Evolutionary conservation across 148 eudicot species (phyloP).

Genomic region (Suaeda aralocaspica): DNA sequence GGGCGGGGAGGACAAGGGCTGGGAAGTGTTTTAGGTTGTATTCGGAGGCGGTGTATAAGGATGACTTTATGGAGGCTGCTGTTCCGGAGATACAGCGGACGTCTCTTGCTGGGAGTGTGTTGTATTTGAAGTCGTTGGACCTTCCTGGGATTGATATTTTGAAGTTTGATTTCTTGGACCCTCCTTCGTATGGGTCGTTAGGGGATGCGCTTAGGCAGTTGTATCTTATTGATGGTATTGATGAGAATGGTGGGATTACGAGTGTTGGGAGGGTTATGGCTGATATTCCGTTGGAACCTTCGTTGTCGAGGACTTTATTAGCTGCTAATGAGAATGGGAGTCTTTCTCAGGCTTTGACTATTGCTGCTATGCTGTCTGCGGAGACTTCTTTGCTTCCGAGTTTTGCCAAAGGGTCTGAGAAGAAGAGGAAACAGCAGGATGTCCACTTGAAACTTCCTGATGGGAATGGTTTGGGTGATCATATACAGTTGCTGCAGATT

Average conservation of each 20-base stretch:
- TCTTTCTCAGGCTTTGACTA: conserved; percentile 86
- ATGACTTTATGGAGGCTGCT: conserved; percentile 85
- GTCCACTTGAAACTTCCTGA: conserved; percentile 65
- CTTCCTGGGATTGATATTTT: conserved; percentile 94
- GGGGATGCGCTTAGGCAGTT: conserved; percentile 92
- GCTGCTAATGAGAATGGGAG: conserved; percentile 85
- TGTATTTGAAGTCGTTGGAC: conserved; percentile 84
- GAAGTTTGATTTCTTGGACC: conserved; percentile 85
- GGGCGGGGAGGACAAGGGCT: conserved; percentile 98
- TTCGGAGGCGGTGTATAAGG: conserved; percentile 59
- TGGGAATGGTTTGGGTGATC: conserved; percentile 95
- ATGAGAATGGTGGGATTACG: conserved; percentile 79
- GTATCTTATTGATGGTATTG: conserved; percentile 92
- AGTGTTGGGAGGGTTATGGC: conserved; percentile 78
- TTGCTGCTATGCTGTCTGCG: conserved; percentile 92
- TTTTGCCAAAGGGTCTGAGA: conserved; percentile 62
- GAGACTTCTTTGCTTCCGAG: conserved; percentile 85
- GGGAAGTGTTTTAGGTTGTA: conserved; percentile 95
- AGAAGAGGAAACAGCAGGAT: conserved; percentile 88
- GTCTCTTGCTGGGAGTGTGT: conserved; percentile 94
- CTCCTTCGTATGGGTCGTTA: conserved; percentile 85
- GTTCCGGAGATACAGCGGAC: conserved; percentile 92
- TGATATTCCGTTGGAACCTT: conserved; percentile 97
- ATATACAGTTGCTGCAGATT: conserved; percentile 83
- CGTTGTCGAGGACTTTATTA: conserved; percentile 85